These are phyloP conservation scores for Tolypocladium ovalisporum DNA, from an alignment of 2,329 filamentous ascomycete genomes.

Conservation along the genomic window DNA sequence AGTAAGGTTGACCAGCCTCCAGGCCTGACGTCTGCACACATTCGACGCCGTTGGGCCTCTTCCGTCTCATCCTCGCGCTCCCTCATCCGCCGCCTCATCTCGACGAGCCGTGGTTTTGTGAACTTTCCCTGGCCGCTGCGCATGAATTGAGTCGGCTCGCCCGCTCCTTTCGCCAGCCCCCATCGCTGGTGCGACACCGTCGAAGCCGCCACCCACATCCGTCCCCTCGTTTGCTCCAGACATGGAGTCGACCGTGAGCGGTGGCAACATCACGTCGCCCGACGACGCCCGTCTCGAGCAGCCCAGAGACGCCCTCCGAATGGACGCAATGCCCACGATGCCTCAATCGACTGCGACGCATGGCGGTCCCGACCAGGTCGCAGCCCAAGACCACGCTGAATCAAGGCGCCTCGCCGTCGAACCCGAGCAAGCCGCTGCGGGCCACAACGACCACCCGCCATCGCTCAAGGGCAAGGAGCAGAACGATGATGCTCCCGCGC, in stretches of 20 bases:
- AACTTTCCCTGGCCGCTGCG: neutral
- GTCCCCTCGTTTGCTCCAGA: constrained; percentile 18
- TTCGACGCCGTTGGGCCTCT: neutral
- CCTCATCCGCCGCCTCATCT: neutral
- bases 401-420: constrained; percentile 8
- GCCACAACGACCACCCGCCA: constrained; percentile 8
- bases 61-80: neutral
- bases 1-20: neutral
- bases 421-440: constrained; percentile 8
- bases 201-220: constrained; percentile 5
- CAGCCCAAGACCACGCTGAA: constrained; percentile 2
- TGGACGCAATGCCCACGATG: constrained; percentile 23
- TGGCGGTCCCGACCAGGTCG: neutral
- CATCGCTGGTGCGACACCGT: constrained; percentile 1
- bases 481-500: constrained; percentile 13
- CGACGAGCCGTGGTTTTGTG: neutral
- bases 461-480: constrained; percentile 23
- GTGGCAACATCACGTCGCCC: constrained; percentile 15
- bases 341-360: constrained; percentile 8
- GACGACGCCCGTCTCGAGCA: constrained; percentile 21
- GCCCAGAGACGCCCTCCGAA: constrained; percentile 25
- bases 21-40: constrained; percentile 3
- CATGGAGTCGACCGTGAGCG: constrained; percentile 21
- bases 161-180: neutral
- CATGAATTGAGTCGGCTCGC: constrained; percentile 1